These are phyloP conservation scores for Didymella segeticola DNA, from an alignment of 2,329 filamentous ascomycete genomes.

Conservation along the genomic window DNA sequence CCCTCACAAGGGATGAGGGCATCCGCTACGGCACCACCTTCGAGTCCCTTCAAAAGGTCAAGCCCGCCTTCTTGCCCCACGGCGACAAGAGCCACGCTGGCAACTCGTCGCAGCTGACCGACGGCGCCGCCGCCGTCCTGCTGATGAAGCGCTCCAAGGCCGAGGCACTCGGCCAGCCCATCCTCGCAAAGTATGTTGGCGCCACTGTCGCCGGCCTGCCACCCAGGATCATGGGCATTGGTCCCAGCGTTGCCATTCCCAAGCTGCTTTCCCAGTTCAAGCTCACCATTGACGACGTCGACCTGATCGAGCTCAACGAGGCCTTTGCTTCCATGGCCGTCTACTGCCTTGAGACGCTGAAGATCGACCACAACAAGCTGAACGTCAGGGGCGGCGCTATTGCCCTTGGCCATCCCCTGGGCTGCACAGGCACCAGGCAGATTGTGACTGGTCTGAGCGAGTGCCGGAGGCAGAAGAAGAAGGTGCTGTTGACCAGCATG, in stretches of 20 bases:
- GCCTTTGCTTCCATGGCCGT: slow-evolving; percentile 98
- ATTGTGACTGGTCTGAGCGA: slow-evolving; percentile 91
- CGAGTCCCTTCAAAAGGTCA: slow-evolving; percentile 82
- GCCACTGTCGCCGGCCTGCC: slow-evolving; percentile 89
- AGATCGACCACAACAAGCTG: slow-evolving; percentile 76
- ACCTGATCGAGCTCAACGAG: slow-evolving; percentile 95
- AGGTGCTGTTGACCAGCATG: slow-evolving; percentile 92
- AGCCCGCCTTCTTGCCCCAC: slow-evolving; percentile 88
- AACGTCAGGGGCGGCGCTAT: slow-evolving; percentile 84
- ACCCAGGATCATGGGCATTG: slow-evolving; percentile 96
- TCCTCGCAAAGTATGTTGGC: slow-evolving; percentile 92
- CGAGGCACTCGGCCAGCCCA: slow-evolving; percentile 83
- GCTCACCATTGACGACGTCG: slow-evolving; percentile 80
- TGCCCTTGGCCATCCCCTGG: slow-evolving; percentile 82
- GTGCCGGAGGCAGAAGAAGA: slow-evolving; percentile 83
- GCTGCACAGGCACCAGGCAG: slow-evolving; percentile 77
- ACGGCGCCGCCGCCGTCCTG: slow-evolving; percentile 87
- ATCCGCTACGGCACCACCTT: slow-evolving; percentile 88
- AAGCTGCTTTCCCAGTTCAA: slow-evolving; percentile 86
- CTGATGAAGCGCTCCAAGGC: slow-evolving; percentile 95
- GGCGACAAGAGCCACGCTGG: slow-evolving; percentile 87
- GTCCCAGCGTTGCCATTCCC: slow-evolving; percentile 72
- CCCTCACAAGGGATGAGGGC: slow-evolving; percentile 85
- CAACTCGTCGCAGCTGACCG: slow-evolving; percentile 93
- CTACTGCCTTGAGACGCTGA: slow-evolving; percentile 76